phyloP scores from a whole-genome alignment of 2,329 filamentous ascomycete species.

The Celoporthe dispersa region DNA sequence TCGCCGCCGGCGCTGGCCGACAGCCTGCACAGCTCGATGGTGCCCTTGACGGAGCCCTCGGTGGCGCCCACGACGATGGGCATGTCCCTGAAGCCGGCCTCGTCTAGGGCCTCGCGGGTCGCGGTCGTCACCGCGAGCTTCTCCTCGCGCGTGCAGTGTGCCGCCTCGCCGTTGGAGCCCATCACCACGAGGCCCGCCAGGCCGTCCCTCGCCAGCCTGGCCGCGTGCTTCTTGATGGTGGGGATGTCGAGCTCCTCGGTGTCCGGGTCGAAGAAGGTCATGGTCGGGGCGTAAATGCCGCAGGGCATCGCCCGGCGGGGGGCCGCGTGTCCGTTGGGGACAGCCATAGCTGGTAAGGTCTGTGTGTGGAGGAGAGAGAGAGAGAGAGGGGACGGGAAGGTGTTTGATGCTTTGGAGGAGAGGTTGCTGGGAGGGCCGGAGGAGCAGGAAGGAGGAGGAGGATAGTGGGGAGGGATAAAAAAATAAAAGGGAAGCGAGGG shows the following conservation, averaged over 20 bases:
- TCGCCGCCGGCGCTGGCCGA: slow-evolving; percentile 73
- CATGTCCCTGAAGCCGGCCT: slow-evolving; percentile 74
- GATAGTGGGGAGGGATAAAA: neutral
- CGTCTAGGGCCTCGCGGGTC: slow-evolving; percentile 80
- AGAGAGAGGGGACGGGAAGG: neutral
- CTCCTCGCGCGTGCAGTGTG: slow-evolving; percentile 80
- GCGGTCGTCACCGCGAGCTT: slow-evolving; percentile 75
- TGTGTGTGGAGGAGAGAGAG: no score
- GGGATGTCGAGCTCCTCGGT: slow-evolving; percentile 85
- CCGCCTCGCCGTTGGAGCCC: slow-evolving; percentile 90
- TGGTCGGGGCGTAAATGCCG: slow-evolving; percentile 86
- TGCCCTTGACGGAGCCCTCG: slow-evolving; percentile 80
- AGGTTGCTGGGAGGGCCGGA: neutral
- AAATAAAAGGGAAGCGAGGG: neutral
- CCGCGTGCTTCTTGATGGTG: slow-evolving; percentile 78
- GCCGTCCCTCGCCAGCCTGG: slow-evolving; percentile 76
- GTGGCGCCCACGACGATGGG: slow-evolving; percentile 83
- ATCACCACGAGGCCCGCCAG: slow-evolving; percentile 83
- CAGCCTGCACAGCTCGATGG: slow-evolving; percentile 74
- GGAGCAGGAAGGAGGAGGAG: neutral
- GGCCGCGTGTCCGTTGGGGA: slow-evolving; percentile 41
- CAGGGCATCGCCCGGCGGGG: slow-evolving; percentile 67
- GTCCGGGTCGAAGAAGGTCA: slow-evolving; percentile 86
- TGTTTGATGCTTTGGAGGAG: neutral
- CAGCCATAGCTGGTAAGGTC: slow-evolving; percentile 38